A percentile compares a stretch with the other conserved stretches of the same genome.
Conservation (phyloP, 345 rosid species). For the Bretschneidera sinensis region DNA sequence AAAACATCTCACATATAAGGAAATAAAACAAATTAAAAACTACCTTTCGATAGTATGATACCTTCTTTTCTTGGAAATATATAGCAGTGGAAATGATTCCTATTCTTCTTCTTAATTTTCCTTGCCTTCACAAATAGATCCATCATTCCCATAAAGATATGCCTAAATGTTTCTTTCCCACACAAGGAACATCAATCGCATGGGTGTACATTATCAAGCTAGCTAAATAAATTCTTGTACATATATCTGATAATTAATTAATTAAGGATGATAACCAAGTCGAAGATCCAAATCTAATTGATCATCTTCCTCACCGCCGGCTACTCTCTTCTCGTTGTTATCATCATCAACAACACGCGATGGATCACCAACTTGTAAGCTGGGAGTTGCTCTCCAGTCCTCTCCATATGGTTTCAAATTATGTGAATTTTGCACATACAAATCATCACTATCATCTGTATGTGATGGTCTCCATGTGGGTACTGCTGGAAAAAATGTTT, state of each 20-base stretch:
- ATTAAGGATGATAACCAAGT: constrained; percentile 54
- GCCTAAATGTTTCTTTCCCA: no score
- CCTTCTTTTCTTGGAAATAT: no score
- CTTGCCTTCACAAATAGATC: no score
- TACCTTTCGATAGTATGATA: no score
- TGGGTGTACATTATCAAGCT: neutral
- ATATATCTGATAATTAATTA: no score
- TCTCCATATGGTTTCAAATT: constrained; percentile 23
- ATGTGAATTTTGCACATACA: constrained; percentile 20
- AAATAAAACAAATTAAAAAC: no score
- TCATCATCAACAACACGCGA: constrained; percentile 23
- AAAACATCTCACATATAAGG: no score
- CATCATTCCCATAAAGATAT: no score
- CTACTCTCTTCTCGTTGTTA: constrained; percentile 20
- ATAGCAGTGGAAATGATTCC: no score
- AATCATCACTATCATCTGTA: constrained; percentile 24
- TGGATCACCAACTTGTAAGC: constrained; percentile 43
- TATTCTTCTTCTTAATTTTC: no score
- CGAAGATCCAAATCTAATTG: constrained; percentile 90
- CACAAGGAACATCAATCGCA: no score
- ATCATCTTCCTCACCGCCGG: constrained; percentile 40
- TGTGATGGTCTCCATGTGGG: constrained; percentile 21
- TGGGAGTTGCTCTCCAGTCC: constrained; percentile 39
- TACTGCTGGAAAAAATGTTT: constrained; percentile 35
- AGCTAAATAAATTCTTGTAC: no score